These are phyloP conservation scores for Melampsora americana DNA, from an alignment of 1,284 basidiomycete genomes.

Conservation along the genomic window DNA sequence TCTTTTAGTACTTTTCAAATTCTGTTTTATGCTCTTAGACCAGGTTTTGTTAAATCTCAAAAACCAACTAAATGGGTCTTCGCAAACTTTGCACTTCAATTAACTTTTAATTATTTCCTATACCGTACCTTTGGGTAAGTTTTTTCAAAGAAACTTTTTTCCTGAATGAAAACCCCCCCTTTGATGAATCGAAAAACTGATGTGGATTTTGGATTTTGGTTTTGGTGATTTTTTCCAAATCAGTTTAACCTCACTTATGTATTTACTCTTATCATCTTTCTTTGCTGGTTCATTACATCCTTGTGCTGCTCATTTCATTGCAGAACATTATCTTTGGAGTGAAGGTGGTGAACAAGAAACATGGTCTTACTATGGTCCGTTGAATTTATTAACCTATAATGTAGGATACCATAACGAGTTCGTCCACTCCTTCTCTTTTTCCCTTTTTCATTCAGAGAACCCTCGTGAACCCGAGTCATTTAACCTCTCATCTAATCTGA, in stretches of 20 bases:
- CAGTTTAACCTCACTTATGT: slow-evolving; percentile 62
- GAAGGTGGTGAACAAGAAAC: slow-evolving; percentile 70
- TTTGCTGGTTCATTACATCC: slow-evolving; percentile 94
- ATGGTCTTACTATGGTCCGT: slow-evolving; percentile 89
- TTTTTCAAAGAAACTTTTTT: too few relatives aligned
- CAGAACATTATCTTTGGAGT: slow-evolving; percentile 62
- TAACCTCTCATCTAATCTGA: too few relatives aligned
- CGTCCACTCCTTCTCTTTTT: slow-evolving; percentile 9
- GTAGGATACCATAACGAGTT: slow-evolving; percentile 93
- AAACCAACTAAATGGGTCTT: slow-evolving; percentile 77
- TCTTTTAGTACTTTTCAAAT: slow-evolving; percentile 78
- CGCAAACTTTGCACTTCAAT: slow-evolving; percentile 69
- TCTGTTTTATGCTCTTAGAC: slow-evolving; percentile 93
- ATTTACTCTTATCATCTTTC: slow-evolving; percentile 82
- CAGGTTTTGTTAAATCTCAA: slow-evolving; percentile 86
- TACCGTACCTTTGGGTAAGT: slow-evolving; percentile 55
- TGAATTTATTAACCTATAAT: slow-evolving; percentile 92
- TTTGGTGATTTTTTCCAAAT: too few relatives aligned
- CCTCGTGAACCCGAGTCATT: too few relatives aligned
- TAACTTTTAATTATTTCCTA: slow-evolving; percentile 67
- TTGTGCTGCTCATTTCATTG: slow-evolving; percentile 94
- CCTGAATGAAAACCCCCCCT: too few relatives aligned
- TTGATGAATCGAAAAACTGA: too few relatives aligned
- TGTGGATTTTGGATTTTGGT: too few relatives aligned
- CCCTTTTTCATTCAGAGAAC: too few relatives aligned